Base-by-base conservation (phyloP, 306 rosid genomes). In the Cucumis hystrix region DNA sequence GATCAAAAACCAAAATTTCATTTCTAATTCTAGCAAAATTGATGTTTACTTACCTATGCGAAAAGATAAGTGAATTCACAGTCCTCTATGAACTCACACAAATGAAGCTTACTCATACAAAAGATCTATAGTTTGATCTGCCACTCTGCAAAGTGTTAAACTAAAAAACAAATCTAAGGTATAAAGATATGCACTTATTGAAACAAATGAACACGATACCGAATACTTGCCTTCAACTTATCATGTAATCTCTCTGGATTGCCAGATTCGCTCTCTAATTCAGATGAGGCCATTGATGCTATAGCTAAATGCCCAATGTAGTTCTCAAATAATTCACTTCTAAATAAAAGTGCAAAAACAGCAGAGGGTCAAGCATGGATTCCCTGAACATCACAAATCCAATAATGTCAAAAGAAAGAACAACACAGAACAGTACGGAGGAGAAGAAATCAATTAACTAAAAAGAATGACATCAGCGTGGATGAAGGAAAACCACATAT, bases 321-420 rank as follows among this genome's bases (percentile, higher is more conserved):
- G 82, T 92, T 93, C 86, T 95, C 99, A 82, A 95, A 95, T 82
- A 90, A 77, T 83, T 92, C 97, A 81, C 97, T 92, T 80, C 99
- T 97, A 75, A 95, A 92, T 72, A 90, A 91, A 78, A 90, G 87
- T 37, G 97, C 89, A 73, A 95, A 95, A 61, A 95, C 93, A 61
- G 97, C 93, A 72, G 80, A 12, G 99, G 97, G 35, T 95, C 99
- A 82, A 95, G 89, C 97, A 92, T 89, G 73, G 90, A 84, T 76
- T 92, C 97, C 88, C 99, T 95, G 74, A 61, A 72, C 76, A 39
- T 43, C 14, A 78, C n/a, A 82, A 70, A 83, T 59, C n/a, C 41
- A 30, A 78, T 17, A 40, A 65, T 23, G 57, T 69, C 39, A n/a
- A n/a, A n/a, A n/a, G 23, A 45, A 33, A 45, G n/a, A 43, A 67